phyloP scores from a whole-genome alignment of 768 basidiomycete species.

The Panaeolus papilionaceus region DNA sequence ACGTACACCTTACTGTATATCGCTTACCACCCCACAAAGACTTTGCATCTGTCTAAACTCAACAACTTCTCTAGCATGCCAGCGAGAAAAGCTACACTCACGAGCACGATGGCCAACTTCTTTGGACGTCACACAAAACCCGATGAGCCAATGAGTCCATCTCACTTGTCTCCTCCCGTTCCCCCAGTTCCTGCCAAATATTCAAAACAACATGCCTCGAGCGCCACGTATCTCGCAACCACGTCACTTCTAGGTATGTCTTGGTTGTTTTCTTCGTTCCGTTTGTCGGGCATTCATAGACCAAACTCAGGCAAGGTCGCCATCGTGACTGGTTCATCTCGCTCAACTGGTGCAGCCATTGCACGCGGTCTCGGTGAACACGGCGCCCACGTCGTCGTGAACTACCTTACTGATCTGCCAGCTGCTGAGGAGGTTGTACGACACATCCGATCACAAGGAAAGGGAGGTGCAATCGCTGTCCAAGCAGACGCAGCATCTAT shows the following conservation, averaged over 20 bases:
- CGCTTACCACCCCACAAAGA: neutral
- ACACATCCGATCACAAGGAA: slow-evolving; percentile 48
- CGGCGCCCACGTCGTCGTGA: slow-evolving; percentile 64
- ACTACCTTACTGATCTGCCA: slow-evolving; percentile 50
- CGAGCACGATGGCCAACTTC: slow-evolving; percentile 31
- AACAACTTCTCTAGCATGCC: slow-evolving; percentile 18
- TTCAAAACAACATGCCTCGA: slow-evolving; percentile 27
- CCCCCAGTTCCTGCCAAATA: slow-evolving; percentile 25
- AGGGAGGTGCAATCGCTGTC: slow-evolving; percentile 54
- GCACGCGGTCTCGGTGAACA: slow-evolving; percentile 58
- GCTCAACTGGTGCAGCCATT: slow-evolving; percentile 63
- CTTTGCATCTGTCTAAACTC: neutral
- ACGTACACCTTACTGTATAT: neutral
- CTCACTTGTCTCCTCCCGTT: slow-evolving; percentile 25
- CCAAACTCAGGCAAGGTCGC: slow-evolving; percentile 51
- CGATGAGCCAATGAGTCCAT: slow-evolving; percentile 20
- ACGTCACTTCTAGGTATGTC: slow-evolving; percentile 35
- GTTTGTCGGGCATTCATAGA: neutral
- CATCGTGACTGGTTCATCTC: slow-evolving; percentile 67
- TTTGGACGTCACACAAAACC: slow-evolving; percentile 28
- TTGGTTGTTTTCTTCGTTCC: neutral
- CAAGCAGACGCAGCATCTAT: slow-evolving; percentile 58
- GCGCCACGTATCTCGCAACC: slow-evolving; percentile 32
- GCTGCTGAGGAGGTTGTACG: slow-evolving; percentile 55
- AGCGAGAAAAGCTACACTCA: slow-evolving; percentile 29